Conservation (phyloP, 2,329 filamentous ascomycete genomes). For the Aspergillus oerlinghausenensis region DNA sequence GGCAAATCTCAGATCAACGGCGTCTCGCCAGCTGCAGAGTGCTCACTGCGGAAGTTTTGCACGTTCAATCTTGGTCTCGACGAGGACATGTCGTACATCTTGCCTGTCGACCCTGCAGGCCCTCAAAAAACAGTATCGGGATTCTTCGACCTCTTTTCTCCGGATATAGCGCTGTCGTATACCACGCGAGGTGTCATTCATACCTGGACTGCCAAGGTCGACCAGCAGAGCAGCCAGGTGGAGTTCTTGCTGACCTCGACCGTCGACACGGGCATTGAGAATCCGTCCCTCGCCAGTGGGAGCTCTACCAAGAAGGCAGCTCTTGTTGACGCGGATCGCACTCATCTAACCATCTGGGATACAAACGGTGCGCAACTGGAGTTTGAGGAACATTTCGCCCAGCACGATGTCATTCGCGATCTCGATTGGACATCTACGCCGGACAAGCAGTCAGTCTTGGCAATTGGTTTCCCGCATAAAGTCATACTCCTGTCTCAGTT, state of each 20-base stretch:
- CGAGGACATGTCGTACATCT: slow-evolving; percentile 54
- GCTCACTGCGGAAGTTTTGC: slow-evolving; percentile 62
- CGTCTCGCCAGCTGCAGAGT: slow-evolving; percentile 30
- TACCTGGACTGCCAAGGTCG: slow-evolving; percentile 79
- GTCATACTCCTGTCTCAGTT: slow-evolving; percentile 80
- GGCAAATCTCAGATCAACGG: slow-evolving; percentile 22
- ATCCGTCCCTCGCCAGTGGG: slow-evolving; percentile 74
- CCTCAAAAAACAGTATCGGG: slow-evolving; percentile 65
- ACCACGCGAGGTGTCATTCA: slow-evolving; percentile 68
- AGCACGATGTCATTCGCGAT: slow-evolving; percentile 72
- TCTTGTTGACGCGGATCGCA: slow-evolving; percentile 68
- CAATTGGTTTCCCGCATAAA: slow-evolving; percentile 86
- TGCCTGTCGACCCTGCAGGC: slow-evolving; percentile 84
- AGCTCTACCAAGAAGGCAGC: slow-evolving; percentile 85
- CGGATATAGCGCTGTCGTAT: slow-evolving; percentile 82
- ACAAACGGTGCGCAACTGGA: slow-evolving; percentile 76
- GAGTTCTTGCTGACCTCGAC: slow-evolving; percentile 80
- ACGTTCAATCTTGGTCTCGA: slow-evolving; percentile 61
- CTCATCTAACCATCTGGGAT: slow-evolving; percentile 85
- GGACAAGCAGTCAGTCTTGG: slow-evolving; percentile 80
- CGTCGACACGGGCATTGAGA: slow-evolving; percentile 70
- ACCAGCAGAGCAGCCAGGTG: slow-evolving; percentile 54
- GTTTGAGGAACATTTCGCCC: slow-evolving; percentile 69
- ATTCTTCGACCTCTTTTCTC: slow-evolving; percentile 80
- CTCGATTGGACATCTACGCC: slow-evolving; percentile 93